Base-by-base conservation (phyloP, 495 filamentous ascomycete genomes). In the Penicillium steckii region DNA sequence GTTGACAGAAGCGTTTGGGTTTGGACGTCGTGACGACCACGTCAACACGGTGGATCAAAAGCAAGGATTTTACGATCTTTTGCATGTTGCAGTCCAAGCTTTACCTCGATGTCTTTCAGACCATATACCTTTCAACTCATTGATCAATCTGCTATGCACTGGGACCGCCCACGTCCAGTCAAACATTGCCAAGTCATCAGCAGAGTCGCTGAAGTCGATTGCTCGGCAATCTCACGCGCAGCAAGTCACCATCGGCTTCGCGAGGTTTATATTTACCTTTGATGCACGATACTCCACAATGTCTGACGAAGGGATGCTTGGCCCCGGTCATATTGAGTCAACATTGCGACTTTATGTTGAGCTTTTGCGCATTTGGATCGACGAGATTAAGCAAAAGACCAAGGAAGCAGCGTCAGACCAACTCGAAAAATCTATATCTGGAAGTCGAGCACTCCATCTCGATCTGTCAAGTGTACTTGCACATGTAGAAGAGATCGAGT, bases 271-370 rank as follows among this genome's bases (percentile, higher is more conserved):
- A 26, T 97, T 99, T 74, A 95, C 90, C 47, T 97, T 97, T 63
- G 95, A 99, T 69, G 90, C 93, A 56, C 86, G 90, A 23, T 97
- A 97, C 68, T 90, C 92, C 1, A 97, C 94, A 18, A 96, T 96
- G 88, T 95, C 92, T 8, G 95, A 97, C 60, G 91, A 96, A 37
- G 94, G 95, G 3, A 92, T 99, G 89, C 82, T 98, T 21, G 94
- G 94, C 5, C 85, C 91, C 21, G 89, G 85, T 8, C 95, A 98
- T 64, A 96, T 98, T 44, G 95, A 99, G 61, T 95, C 86, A 50
- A 97, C 95, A 3, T 65, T 99, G 15, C 83, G 84, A 53, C 78
- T 99, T 0, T 99, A 97, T 64, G 89, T 99, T 38, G 91, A 99
- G 66, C 73, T 97, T 8, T 76, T 99, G 26, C 81, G 87, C 49